Base-by-base conservation (phyloP, 2,329 filamentous ascomycete genomes). In the Epichloe elymi region DNA sequence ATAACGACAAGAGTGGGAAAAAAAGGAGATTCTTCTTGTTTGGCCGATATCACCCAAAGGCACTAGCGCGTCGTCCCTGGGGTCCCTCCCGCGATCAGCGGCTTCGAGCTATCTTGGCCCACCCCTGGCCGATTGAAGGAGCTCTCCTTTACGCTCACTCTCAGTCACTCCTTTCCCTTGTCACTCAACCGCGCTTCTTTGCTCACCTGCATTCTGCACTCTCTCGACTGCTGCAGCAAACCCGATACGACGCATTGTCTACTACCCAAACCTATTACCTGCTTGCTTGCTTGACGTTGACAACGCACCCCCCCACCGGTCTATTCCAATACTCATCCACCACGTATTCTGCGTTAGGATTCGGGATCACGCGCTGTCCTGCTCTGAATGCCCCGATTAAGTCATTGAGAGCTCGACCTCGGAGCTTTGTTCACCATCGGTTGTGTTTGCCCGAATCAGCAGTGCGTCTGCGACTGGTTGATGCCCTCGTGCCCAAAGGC, bases 81-180 rank as follows among this genome's bases (percentile, higher is more conserved):
- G 60, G 60, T 62, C 58, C 61, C 59, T 58, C 56, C 63, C 60
- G 59, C 63, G 58, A 65, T 63, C 62, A 64, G 61, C 63, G 62
- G 60, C 60, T 63, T 57, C 17, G 57, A 64, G 59, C 60, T 55
- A 55, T 37, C 53, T 49, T 41, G 48, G 19, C 23, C 12, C 52
- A 53, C 52, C 55, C 46, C 49, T 53, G 50, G 49, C 50, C 58
- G 61, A 53, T 52, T 54, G 51, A 53, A 48, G 39, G 48, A 50
- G 42, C 40, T 51, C 51, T 48, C 51, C 45, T 63, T 68, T 68
- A 23, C 50, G 51, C 61, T 65, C 64, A 61, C 23, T 26, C 64
- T 63, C 64, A 67, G 66, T 69, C 66, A 65, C 64, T 67, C 65
- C 61, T 66, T 68, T 66, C 61, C 58, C 55, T 60, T 56, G 26